These are phyloP conservation scores for Aspergillus brunneoviolaceus DNA, from an alignment of 2,329 filamentous ascomycete genomes.

Conservation along the genomic window DNA sequence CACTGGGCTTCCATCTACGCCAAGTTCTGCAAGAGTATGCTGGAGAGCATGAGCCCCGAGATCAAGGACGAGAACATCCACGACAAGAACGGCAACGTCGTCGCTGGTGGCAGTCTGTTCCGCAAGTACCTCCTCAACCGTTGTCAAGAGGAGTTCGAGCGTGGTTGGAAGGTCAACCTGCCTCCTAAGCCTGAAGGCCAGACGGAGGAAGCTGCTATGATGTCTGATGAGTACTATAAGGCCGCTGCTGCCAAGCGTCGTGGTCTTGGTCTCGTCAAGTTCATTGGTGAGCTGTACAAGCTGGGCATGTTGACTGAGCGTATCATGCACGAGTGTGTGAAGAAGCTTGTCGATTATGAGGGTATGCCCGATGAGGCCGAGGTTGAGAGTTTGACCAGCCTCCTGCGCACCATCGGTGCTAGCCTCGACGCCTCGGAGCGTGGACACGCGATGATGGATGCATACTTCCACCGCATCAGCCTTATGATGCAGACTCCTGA, in stretches of 20 bases:
- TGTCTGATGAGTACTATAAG: conserved; percentile 95
- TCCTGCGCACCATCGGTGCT: conserved; percentile 85
- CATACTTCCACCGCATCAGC: conserved; percentile 88
- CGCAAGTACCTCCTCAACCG: conserved; percentile 97
- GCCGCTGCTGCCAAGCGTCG: conserved; percentile 93
- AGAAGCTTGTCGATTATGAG: conserved; percentile 94
- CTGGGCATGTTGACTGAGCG: conserved; percentile 96
- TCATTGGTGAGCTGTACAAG: conserved; percentile 99
- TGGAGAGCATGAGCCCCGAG: conserved; percentile 89
- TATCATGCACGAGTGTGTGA: conserved; percentile 99
- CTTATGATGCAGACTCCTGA: conserved; percentile 76
- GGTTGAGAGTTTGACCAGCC: conserved; percentile 90
- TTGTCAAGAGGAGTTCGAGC: conserved; percentile 98
- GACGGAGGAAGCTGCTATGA: conserved; percentile 70
- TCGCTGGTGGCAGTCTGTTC: conserved; percentile 92
- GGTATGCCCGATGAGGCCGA: conserved; percentile 92
- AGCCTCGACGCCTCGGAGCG: conserved; percentile 83
- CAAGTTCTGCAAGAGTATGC: conserved; percentile 96
- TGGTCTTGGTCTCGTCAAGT: conserved; percentile 96
- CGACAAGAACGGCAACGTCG: conserved; percentile 84
- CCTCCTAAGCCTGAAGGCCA: conserved; percentile 74
- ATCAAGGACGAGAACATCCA: conserved; percentile 94
- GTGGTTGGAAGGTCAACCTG: conserved; percentile 89
- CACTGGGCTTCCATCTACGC: conserved; percentile 99
- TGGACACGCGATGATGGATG: conserved; percentile 82